Evolutionary conservation across 2,329 filamentous ascomycete species (phyloP), one percentile per base, ranked within the genome.

Genomic region (Atkinsonella hypoxylon): DNA sequence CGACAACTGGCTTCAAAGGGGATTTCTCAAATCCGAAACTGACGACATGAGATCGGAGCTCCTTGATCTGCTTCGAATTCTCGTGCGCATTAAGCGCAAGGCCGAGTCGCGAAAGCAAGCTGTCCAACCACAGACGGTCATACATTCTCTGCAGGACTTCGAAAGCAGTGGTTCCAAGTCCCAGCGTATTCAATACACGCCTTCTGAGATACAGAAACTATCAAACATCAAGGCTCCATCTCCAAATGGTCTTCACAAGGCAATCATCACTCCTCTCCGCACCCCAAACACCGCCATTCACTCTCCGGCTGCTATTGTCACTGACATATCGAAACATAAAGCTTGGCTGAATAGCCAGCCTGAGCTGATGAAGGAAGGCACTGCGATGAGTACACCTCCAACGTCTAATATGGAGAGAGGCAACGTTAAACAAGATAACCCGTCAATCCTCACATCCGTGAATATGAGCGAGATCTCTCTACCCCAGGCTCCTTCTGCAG

Each of bases 1-100:
- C 11, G 55, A 60, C 1, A 51, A 56, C 18, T 65, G 61, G 62
- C 48, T 58, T 7, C 34, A 51, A 3, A 53, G 59, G 12, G 61
- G 61, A 0, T 58, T 58, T 15, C 53, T 65, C n/a, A 51, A 54
- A 4, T 55, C 48, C 9, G 51, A 61, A 7, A 49, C 46, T 3
- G 57, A 61, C 11, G 54, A 57, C 6, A 51, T 64, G 22, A 61
- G 57, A 22, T 47, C 57, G 0, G 54, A 56, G 2, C 45, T 62
- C 0, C 26, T 61, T 2, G 30, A 54, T 0, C 40, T 62, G 1
- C 50, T 67, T 3, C 56, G 58, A 5, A 45, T 56, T 10, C 52
- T 64, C 5, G 22, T 48, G 2, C 53, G 54, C 3, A 51, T 64
- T 45, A 60, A 59, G 36, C 48, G 54, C 44, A 62, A 61, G 41